Evolutionary conservation across 176 grass and related monocot genomes (phyloP).

Genomic region (Urochloa ruziziensis): DNA sequence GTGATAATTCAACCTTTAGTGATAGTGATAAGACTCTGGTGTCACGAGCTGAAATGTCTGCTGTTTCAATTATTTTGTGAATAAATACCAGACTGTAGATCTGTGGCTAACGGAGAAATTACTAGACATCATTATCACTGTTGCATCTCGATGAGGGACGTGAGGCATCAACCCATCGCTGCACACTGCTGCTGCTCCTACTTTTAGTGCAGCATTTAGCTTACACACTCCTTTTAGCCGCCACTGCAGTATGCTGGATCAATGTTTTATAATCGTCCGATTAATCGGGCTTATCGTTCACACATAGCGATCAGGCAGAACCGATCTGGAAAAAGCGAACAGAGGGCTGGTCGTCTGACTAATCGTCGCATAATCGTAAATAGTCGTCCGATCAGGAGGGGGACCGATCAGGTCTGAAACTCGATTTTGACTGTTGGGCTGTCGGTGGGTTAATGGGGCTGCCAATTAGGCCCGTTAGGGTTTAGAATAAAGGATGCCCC

Average conservation of each 20-base stretch:
- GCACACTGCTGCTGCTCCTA: background rate
- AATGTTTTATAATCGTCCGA: background rate
- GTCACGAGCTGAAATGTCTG: background rate
- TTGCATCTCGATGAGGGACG: background rate
- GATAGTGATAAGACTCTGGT: background rate
- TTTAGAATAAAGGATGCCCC: no score
- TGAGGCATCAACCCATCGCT: background rate
- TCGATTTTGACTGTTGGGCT: no score
- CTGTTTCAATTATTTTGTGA: background rate
- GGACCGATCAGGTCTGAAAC: no score
- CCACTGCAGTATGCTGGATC: background rate
- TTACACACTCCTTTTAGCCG: background rate
- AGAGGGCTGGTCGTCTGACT: no score
- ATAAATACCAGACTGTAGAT: background rate
- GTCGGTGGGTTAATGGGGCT: no score
- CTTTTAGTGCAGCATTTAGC: background rate
- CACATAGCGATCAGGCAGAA: no score
- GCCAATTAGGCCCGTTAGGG: no score
- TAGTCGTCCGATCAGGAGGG: no score
- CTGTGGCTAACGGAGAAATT: background rate
- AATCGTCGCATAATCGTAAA: no score
- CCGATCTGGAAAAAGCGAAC: no score
- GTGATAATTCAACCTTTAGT: background rate
- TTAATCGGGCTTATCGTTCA: no score
- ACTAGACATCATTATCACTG: background rate